A percentile compares a stretch with the other conserved stretches of the same genome.
Conservation (phyloP, 1,284 basidiomycete genomes). For the Binderoboletus segoi region DNA sequence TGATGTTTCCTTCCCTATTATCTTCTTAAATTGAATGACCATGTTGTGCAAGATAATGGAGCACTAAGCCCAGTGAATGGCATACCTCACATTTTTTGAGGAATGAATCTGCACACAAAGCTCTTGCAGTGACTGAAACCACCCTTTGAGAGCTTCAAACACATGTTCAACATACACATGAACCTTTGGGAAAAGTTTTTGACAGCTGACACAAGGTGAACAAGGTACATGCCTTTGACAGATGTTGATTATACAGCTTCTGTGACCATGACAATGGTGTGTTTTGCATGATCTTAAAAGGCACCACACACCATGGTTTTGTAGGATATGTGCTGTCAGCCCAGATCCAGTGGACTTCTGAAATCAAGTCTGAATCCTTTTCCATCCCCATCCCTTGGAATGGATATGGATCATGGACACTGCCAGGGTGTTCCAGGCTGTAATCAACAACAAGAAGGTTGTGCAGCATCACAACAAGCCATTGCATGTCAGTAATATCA, state of each 20-base stretch:
- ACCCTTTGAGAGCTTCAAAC: neutral
- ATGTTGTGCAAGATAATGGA: slow-evolving; percentile 8
- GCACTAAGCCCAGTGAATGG: neutral
- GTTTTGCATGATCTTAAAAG: neutral
- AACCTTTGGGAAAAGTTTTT: neutral
- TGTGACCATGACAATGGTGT: neutral
- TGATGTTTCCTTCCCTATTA: neutral
- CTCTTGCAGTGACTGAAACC: neutral
- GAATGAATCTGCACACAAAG: neutral
- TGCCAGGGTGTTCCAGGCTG: neutral
- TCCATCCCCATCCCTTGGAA: neutral
- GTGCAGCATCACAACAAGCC: neutral
- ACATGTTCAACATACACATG: neutral
- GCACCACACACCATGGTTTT: neutral
- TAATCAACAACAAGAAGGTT: neutral
- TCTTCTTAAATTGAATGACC: too few species aligned
- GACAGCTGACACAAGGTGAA: too few species aligned
- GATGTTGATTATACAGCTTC: neutral
- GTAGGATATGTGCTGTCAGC: neutral
- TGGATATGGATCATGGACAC: neutral
- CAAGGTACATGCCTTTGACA: neutral
- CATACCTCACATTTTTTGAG: neutral
- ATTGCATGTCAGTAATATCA: too few species aligned
- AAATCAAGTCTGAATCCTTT: too few species aligned
- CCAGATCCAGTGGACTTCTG: neutral